Evolutionary conservation across 192 early-diverging fungal species (phyloP).

Genomic region (Globomyces pollinis-pini): DNA sequence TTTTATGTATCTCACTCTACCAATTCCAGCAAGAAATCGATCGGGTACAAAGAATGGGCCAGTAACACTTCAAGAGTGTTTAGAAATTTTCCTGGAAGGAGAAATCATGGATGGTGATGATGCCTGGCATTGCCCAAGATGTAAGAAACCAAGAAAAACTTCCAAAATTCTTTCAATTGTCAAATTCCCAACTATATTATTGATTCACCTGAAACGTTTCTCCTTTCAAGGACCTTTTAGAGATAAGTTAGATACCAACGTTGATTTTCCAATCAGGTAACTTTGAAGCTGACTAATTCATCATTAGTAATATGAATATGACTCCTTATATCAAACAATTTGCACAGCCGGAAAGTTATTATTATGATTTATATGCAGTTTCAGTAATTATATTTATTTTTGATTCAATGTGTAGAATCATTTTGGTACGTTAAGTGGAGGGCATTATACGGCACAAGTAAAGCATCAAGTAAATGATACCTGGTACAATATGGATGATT

Average conservation of each 20-base stretch:
- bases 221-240: slow-evolving; percentile 86
- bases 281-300: slow-evolving; percentile 46
- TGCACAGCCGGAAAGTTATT: slow-evolving; percentile 8
- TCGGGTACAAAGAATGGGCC: slow-evolving; percentile 32
- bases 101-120: slow-evolving; percentile 88
- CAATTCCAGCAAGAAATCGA: slow-evolving; percentile 57
- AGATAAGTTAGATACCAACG: slow-evolving; percentile 82
- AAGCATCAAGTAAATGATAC: slow-evolving; percentile 51
- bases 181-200: slow-evolving; percentile 75
- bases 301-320: slow-evolving; percentile 28
- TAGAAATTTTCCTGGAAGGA: slow-evolving; percentile 73
- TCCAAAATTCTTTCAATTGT: slow-evolving; percentile 74
- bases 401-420: slow-evolving; percentile 78
- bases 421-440: slow-evolving; percentile 74
- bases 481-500: slow-evolving; percentile 83
- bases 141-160: slow-evolving; percentile 63
- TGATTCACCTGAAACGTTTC: slow-evolving; percentile 93
- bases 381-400: slow-evolving; percentile 35
- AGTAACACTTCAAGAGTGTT: slow-evolving; percentile 72
- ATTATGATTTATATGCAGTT: slow-evolving; percentile 69
- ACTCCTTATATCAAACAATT: slow-evolving; percentile 45
- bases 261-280: slow-evolving; percentile 67
- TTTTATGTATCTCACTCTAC: slow-evolving; percentile 88
- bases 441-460: slow-evolving; percentile 80
- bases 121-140: slow-evolving; percentile 82